A percentile compares a stretch with the other conserved stretches of the same genome.
Conservation (phyloP, 768 basidiomycete species). For the Piloderma croceum region DNA sequence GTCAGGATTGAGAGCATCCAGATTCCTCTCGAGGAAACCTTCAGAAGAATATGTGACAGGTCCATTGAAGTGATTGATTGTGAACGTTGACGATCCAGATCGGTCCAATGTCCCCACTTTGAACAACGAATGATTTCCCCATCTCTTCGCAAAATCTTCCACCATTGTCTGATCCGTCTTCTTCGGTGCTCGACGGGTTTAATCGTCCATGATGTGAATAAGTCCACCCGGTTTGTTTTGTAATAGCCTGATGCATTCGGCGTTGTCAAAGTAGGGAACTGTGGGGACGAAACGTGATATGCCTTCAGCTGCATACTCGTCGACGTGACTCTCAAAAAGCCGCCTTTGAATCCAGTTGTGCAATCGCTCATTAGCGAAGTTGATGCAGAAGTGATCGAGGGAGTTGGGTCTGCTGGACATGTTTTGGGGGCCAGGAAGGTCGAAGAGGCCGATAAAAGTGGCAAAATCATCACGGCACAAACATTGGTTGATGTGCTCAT, state of each 20-base stretch:
- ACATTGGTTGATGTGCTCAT: slow-evolving; percentile 93
- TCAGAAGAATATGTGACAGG: slow-evolving; percentile 90
- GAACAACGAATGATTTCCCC: slow-evolving; percentile 92
- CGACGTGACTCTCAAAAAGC: slow-evolving; percentile 75
- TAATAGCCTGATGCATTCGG: slow-evolving; percentile 81
- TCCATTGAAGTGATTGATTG: slow-evolving; percentile 86
- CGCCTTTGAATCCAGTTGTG: slow-evolving; percentile 77
- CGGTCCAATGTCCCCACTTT: slow-evolving; percentile 73
- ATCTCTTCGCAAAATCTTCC: slow-evolving; percentile 89
- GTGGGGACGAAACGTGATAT: slow-evolving; percentile 64
- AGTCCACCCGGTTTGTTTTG: slow-evolving; percentile 86
- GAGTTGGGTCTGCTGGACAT: slow-evolving; percentile 84
- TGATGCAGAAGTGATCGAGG: slow-evolving; percentile 93
- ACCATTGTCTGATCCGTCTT: slow-evolving; percentile 94
- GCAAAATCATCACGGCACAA: slow-evolving; percentile 90
- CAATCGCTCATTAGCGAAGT: slow-evolving; percentile 91
- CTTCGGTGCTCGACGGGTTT: slow-evolving; percentile 77
- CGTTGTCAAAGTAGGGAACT: slow-evolving; percentile 83
- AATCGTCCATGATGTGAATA: slow-evolving; percentile 97
- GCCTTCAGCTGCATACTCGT: slow-evolving; percentile 81
- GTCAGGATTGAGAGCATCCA: slow-evolving; percentile 87
- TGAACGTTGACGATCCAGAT: slow-evolving; percentile 80
- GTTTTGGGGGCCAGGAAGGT: slow-evolving; percentile 92
- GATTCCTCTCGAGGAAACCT: slow-evolving; percentile 81
- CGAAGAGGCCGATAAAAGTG: slow-evolving; percentile 89